Evolutionary conservation across 1,139 yeast genomes (phyloP), one percentile per base, ranked within the genome.

Genomic region (Komagataea norvegica): DNA sequence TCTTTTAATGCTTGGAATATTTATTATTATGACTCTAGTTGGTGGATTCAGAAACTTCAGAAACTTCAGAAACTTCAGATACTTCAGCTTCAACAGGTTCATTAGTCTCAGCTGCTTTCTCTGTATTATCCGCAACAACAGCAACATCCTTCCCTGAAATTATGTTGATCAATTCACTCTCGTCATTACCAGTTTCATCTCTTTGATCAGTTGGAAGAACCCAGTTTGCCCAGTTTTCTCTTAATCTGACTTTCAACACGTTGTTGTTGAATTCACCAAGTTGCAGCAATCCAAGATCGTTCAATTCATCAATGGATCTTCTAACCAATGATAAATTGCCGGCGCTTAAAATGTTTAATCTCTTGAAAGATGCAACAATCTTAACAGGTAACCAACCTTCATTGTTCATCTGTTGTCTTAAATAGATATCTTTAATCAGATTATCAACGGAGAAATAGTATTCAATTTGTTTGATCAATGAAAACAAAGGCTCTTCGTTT

Each of bases 391-490:
- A 73, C 72, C 80, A 80, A 23, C 96, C 96, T 44, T 77, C 70
- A 34, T 68, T 63, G 61, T 81, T 79, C 95, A 87, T 86, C 54
- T 81, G 85, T 51, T 77, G 75, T 60, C 95, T 76, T 57, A 87
- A 68, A 58, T 64, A 86, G 42, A 83, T 66, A 60, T 87, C 96
- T 63, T 85, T 83, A 52, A 85, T 71, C 61, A 91, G 71, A 63
- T 91, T 91, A 54, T 88, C 95, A 40, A 81, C 72, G 20, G 93
- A 81, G 62, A 91, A 83, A 62, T 91, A 91, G 67, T 89, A 91
- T 57, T 86, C 91, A 42, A 88, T 67, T 68, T 88, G 96, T 51
- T 73, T 74, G 20, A 48, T 43, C 25, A 55, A 37, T 6, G 52
- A 44, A 23, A 42, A 40, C 24, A 51, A 29, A 17, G 54, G 51